Evolutionary conservation across 805 yeast genomes (phyloP).

Genomic region (Clavispora fructus): DNA sequence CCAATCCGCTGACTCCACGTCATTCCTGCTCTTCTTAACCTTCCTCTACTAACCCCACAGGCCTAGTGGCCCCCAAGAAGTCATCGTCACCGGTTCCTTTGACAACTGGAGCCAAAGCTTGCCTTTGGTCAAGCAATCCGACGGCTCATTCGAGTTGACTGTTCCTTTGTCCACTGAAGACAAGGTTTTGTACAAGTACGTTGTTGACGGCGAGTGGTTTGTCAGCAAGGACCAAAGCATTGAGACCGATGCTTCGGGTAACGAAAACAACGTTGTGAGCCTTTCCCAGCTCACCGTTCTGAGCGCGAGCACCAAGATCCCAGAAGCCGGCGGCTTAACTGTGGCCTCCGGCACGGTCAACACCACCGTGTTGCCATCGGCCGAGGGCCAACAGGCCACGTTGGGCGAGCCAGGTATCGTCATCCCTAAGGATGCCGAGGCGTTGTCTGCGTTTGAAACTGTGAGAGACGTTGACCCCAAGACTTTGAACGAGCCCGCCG

Average conservation of each 20-base stretch:
- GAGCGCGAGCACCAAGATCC: constrained; percentile 8
- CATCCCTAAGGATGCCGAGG: constrained; percentile 56
- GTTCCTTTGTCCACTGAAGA: constrained; percentile 48
- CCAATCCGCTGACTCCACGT: background rate
- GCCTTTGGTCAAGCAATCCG: constrained; percentile 54
- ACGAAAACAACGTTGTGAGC: constrained; percentile 46
- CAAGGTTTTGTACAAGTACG: constrained; percentile 50
- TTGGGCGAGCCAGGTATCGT: constrained; percentile 73
- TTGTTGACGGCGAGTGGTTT: constrained; percentile 68
- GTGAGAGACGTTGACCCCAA: constrained; percentile 44
- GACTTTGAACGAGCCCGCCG: constrained; percentile 44
- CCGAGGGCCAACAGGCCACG: constrained; percentile 38
- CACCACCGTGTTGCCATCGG: constrained; percentile 44
- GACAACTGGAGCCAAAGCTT: constrained; percentile 53
- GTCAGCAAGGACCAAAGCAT: constrained; percentile 34
- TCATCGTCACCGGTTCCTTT: constrained; percentile 56
- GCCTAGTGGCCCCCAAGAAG: constrained; percentile 46
- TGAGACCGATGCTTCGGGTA: constrained; percentile 47
- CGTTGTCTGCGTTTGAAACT: constrained; percentile 61
- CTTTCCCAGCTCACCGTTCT: constrained; percentile 25
- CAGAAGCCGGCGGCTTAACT: constrained; percentile 15
- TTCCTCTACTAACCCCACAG: constrained; percentile 26
- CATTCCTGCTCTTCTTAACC: background rate
- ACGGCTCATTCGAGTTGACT: constrained; percentile 56
- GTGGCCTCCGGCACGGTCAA: constrained; percentile 7